Conservation (phyloP, 768 basidiomycete genomes). For the Serendipita vermifera region DNA sequence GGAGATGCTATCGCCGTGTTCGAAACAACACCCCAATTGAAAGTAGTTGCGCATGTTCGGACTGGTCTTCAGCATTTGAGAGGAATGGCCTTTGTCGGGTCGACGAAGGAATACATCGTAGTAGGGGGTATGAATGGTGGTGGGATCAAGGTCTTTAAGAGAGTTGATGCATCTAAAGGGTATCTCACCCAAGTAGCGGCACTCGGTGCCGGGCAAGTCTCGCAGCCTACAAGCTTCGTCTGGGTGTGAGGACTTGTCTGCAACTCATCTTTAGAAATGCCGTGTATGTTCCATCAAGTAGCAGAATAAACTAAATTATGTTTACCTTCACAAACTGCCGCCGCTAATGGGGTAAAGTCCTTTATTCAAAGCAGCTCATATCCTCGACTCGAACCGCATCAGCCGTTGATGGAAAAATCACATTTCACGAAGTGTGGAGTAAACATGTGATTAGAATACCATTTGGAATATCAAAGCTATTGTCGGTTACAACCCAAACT, state of each 20-base stretch:
- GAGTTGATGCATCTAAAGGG: background rate
- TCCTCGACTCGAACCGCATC: too few species aligned
- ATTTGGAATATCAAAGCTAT: too few species aligned
- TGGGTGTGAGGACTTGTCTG: constrained; percentile 7
- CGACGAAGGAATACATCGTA: constrained; percentile 15
- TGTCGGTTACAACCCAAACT: too few species aligned
- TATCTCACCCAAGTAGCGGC: constrained; percentile 7
- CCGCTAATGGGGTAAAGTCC: too few species aligned
- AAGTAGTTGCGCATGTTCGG: constrained; percentile 13
- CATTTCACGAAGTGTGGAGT: too few species aligned
- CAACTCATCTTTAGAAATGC: too few species aligned
- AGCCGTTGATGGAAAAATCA: too few species aligned
- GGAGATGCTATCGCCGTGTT: constrained; percentile 16
- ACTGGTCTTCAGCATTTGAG: constrained; percentile 16
- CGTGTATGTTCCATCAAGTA: too few species aligned
- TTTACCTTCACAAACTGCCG: too few species aligned
- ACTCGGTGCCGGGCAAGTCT: background rate
- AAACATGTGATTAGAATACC: too few species aligned
- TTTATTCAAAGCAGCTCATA: too few species aligned
- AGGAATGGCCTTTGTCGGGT: constrained; percentile 14
- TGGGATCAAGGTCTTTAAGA: constrained; percentile 14
- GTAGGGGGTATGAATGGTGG: constrained; percentile 15
- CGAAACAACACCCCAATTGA: constrained; percentile 9
- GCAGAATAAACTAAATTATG: too few species aligned
- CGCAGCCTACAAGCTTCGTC: constrained; percentile 7